phyloP scores from a whole-genome alignment of 2,329 filamentous ascomycete genomes.

The Byssothecium circinans region DNA sequence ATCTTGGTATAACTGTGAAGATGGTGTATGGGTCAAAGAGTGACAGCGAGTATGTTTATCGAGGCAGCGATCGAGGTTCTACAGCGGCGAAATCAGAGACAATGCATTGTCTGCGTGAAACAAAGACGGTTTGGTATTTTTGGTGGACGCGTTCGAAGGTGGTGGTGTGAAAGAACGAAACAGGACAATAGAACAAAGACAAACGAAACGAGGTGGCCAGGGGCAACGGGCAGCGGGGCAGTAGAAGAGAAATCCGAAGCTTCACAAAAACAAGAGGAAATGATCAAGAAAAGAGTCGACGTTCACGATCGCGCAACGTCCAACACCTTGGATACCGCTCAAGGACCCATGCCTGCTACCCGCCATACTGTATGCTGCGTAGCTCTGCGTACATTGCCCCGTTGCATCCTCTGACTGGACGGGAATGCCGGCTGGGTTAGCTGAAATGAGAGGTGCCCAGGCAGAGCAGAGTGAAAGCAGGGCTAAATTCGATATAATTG shows the following conservation, averaged over 20 bases:
- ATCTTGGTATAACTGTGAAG: slow-evolving; percentile 1
- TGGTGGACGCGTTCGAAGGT: slow-evolving; percentile 14
- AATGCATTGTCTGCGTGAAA: slow-evolving; percentile 36
- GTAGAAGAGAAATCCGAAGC: slow-evolving; percentile 15
- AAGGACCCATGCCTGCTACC: slow-evolving; percentile 24
- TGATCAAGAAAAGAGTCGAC: slow-evolving; percentile 14
- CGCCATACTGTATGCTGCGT: slow-evolving; percentile 32
- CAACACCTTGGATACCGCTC: slow-evolving; percentile 24
- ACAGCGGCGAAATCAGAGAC: slow-evolving; percentile 10
- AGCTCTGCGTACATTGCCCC: slow-evolving; percentile 22
- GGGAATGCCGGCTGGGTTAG: slow-evolving; percentile 29
- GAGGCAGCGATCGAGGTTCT: slow-evolving; percentile 4
- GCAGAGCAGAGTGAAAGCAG: slow-evolving; percentile 28
- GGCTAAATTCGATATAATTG: slow-evolving; percentile 34
- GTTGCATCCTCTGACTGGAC: slow-evolving; percentile 27
- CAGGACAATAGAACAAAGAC: slow-evolving; percentile 14
- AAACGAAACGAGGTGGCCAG: slow-evolving; percentile 8
- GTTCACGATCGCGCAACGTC: slow-evolving; percentile 28
- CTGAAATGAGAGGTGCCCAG: slow-evolving; percentile 24
- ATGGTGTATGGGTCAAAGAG: slow-evolving; percentile 8
- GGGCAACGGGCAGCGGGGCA: slow-evolving; percentile 8
- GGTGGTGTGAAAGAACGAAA: slow-evolving; percentile 2
- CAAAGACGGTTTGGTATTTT: slow-evolving; percentile 28
- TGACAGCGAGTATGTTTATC: slow-evolving; percentile 1
- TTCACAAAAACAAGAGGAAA: slow-evolving; percentile 7